These are phyloP conservation scores for Cylindrodendrum hubeiense DNA, from an alignment of 2,329 filamentous ascomycete species.

Conservation along the genomic window DNA sequence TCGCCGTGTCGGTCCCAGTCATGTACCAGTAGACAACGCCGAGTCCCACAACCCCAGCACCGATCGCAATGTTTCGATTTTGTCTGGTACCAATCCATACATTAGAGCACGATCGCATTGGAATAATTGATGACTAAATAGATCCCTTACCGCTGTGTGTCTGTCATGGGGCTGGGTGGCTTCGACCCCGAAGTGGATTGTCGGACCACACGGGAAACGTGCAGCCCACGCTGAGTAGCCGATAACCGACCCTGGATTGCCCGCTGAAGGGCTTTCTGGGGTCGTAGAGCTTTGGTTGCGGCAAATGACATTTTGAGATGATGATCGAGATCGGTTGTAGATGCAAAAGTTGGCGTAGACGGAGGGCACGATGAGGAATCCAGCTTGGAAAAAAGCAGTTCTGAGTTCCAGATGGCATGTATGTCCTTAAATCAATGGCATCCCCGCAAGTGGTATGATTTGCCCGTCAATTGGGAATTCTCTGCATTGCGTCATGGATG, in stretches of 20 bases:
- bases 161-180: background rate
- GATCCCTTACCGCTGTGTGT: conserved; percentile 11
- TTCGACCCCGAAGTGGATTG: background rate
- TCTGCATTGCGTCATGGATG: conserved; percentile 42
- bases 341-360: background rate
- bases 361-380: background rate
- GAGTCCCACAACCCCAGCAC: conserved; percentile 31
- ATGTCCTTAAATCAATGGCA: conserved; percentile 15
- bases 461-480: background rate
- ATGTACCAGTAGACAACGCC: conserved; percentile 34
- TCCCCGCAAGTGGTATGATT: conserved; percentile 2
- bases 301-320: background rate
- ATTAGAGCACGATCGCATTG: background rate
- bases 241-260: background rate
- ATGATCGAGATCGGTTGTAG: background rate
- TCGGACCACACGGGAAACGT: conserved; percentile 9
- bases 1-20: conserved; percentile 20
- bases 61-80: conserved; percentile 18
- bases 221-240: conserved; percentile 10
- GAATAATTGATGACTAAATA: conserved; percentile 17
- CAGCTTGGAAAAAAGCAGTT: background rate
- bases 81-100: conserved; percentile 12
- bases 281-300: conserved; percentile 1
- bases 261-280: conserved; percentile 8
- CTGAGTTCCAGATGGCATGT: background rate